A percentile compares a stretch with the other conserved stretches of the same genome.
These are phyloP conservation scores for Nakazawaea populi DNA, from an alignment of 805 yeast species.

Conservation along the genomic window DNA sequence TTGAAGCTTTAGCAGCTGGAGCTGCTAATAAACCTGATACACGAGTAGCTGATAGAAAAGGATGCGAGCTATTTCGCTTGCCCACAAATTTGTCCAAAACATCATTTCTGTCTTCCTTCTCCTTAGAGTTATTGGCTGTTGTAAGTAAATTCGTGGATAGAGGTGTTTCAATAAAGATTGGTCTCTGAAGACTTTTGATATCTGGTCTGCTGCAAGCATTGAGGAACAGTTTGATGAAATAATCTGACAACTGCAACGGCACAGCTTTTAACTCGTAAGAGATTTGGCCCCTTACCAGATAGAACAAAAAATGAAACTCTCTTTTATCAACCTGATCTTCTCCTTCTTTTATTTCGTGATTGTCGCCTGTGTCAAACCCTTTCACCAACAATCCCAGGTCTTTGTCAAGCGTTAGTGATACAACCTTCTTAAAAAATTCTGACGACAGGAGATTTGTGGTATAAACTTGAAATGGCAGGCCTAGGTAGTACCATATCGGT, in stretches of 20 bases:
- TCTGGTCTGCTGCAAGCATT: neutral
- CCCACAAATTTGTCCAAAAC: constrained; percentile 6
- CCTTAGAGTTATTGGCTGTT: neutral
- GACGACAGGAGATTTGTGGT: neutral
- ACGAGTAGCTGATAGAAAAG: neutral
- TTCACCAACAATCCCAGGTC: constrained; percentile 5
- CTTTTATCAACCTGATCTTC: neutral
- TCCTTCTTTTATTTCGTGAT: neutral
- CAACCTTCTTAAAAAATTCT: constrained; percentile 5
- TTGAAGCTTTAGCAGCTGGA: too few species aligned
- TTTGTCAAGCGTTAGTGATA: neutral
- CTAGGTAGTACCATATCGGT: constrained; percentile 8
- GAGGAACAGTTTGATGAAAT: neutral
- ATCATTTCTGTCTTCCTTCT: constrained; percentile 1
- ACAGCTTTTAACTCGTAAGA: neutral
- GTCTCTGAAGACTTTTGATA: neutral
- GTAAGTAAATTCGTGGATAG: neutral
- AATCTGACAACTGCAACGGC: constrained; percentile 5
- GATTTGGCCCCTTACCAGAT: neutral
- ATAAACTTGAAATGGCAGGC: constrained; percentile 3
- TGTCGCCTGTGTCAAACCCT: neutral
- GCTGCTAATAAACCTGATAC: too few species aligned
- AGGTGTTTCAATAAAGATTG: neutral
- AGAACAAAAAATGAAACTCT: constrained; percentile 5
- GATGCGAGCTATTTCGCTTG: neutral